Evolutionary conservation across 257 asterid species (phyloP).

Genomic region (Leonotis leonurus): DNA sequence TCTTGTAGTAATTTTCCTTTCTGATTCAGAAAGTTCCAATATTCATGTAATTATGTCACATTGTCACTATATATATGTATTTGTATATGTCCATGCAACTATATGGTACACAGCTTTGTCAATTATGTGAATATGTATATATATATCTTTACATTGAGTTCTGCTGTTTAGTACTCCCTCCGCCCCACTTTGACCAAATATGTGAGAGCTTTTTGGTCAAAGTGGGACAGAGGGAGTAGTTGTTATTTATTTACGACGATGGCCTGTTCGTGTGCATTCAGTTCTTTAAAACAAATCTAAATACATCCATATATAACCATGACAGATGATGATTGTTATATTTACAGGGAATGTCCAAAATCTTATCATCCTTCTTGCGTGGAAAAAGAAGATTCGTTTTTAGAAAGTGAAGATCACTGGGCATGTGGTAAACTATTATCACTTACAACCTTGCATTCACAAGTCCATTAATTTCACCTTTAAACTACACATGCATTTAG

Average conservation of each 20-base stretch:
- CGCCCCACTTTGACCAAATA: no score
- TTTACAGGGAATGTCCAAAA: slow-evolving; percentile 69
- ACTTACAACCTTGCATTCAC: slow-evolving; percentile 2
- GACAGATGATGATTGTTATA: not conserved
- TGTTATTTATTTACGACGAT: not conserved
- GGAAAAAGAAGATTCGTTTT: slow-evolving; percentile 39
- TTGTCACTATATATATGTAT: not conserved
- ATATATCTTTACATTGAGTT: not conserved
- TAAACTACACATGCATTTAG: not conserved
- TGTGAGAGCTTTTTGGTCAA: no score
- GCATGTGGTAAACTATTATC: slow-evolving; percentile 50
- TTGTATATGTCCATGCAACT: not conserved
- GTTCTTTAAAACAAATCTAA: no score
- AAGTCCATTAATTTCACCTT: not conserved
- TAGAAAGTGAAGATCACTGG: slow-evolving; percentile 35
- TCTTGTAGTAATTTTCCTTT: not conserved
- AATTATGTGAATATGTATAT: not conserved
- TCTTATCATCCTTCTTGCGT: slow-evolving; percentile 64
- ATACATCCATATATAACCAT: not conserved
- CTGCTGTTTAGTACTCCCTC: not conserved
- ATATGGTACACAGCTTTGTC: not conserved
- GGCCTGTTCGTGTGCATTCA: not conserved
- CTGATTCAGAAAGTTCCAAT: not conserved
- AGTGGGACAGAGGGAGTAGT: no score
- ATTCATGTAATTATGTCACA: not conserved